Evolutionary conservation across 2,329 filamentous ascomycete genomes (phyloP).

Genomic region (Thelonectria olida): DNA sequence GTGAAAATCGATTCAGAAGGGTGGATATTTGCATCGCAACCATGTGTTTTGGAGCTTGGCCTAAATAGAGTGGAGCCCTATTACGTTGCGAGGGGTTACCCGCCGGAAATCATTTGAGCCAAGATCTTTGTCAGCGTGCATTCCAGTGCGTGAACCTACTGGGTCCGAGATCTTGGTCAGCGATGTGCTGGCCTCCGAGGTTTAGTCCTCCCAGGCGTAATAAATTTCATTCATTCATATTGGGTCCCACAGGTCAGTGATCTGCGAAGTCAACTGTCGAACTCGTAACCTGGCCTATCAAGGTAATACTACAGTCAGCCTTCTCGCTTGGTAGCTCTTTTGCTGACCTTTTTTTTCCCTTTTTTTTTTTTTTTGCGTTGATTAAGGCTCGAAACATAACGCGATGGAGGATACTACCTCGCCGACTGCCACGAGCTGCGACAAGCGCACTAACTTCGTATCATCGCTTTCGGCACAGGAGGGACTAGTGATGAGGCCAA

Average conservation of each 20-base stretch:
- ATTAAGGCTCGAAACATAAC: background rate
- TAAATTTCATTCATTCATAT: too few relatives aligned
- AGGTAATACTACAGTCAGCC: background rate
- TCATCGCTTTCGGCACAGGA: background rate
- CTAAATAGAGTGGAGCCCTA: too few relatives aligned
- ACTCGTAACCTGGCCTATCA: background rate
- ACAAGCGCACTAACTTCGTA: background rate
- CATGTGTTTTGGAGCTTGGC: too few relatives aligned
- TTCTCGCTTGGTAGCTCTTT: background rate
- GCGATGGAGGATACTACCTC: background rate
- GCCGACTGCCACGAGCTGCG: background rate
- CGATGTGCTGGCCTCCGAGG: too few relatives aligned
- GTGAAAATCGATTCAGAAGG: too few relatives aligned
- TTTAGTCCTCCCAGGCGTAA: too few relatives aligned
- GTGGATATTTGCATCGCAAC: too few relatives aligned
- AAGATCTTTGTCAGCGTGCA: too few relatives aligned
- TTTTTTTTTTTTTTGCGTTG: background rate
- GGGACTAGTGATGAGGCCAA: conserved; percentile 62
- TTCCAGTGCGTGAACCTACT: too few relatives aligned
- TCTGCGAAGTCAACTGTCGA: background rate
- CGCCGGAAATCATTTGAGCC: too few relatives aligned
- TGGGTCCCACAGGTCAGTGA: background rate
- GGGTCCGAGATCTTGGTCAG: too few relatives aligned
- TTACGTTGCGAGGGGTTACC: too few relatives aligned
- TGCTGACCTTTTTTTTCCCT: background rate